These are phyloP conservation scores for Rhododendron henanense DNA, from an alignment of 148 eudicot species.

Conservation along the genomic window DNA sequence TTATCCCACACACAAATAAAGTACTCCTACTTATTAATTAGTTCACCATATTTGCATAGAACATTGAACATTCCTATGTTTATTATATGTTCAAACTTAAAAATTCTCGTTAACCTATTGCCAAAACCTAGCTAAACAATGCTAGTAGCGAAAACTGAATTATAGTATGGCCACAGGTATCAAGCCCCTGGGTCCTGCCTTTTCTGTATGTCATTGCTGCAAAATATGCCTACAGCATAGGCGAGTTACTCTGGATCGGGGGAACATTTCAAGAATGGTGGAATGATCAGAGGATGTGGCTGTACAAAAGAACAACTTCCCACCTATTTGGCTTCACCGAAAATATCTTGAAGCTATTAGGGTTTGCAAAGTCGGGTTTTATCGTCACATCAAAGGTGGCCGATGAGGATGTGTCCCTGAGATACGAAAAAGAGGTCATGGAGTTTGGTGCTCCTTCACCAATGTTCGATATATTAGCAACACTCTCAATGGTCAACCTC, in stretches of 20 bases:
- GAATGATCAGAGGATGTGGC: constrained; percentile 72
- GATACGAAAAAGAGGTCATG: constrained; percentile 47
- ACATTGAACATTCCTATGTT: not conserved
- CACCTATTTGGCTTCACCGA: constrained; percentile 24
- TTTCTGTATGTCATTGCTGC: constrained; percentile 31
- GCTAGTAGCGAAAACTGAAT: not conserved
- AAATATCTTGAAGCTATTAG: constrained; percentile 22
- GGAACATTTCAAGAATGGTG: constrained; percentile 53
- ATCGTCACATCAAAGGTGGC: not conserved
- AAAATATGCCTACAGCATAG: constrained; percentile 28
- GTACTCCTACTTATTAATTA: not conserved
- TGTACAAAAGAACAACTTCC: constrained; percentile 42
- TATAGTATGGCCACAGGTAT: constrained; percentile 23
- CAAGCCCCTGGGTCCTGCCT: constrained; percentile 51
- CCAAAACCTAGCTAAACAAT: not conserved
- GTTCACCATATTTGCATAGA: not conserved
- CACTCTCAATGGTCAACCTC: constrained; percentile 40
- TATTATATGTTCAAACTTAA: not conserved
- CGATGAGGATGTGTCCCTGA: constrained; percentile 11
- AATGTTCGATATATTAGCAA: constrained; percentile 42
- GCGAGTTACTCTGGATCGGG: constrained; percentile 33
- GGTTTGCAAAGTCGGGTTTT: constrained; percentile 28
- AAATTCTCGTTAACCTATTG: not conserved
- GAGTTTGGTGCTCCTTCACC: constrained; percentile 57
- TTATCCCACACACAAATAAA: not conserved